Base-by-base conservation (phyloP, 306 rosid species). In the Cercis canadensis region DNA sequence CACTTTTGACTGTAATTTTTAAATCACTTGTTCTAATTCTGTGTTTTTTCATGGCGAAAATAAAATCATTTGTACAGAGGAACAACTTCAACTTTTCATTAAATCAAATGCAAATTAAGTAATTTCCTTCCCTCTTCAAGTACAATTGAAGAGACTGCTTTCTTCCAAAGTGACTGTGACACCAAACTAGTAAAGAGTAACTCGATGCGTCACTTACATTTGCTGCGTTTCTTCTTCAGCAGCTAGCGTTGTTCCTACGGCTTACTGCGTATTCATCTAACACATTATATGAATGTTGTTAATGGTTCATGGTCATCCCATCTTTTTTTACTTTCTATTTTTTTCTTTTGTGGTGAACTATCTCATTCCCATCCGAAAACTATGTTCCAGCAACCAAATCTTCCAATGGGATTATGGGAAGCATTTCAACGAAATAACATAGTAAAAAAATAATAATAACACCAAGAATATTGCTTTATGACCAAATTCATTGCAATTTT, bases 301-400 rank as follows among this genome's bases (percentile, higher is more conserved):
- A 68, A 69, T 57, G 80, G 17, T 73, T 82, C 57, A 37, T 39
- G 32, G 24, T 44, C 62, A 50, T n/a, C n/a, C 21, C 9, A 6
- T 21, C 43, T 65, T 68, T 45, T 29, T 36, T 51, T 31, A 57
- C 60, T 8, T 45, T 59, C 40, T 44, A n/a, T 18, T 51, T 51
- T 53, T 65, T 57, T 64, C 16, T 57, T 58, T 8, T 15, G 16
- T 6, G 83, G 67, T 82, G 72, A 66, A 72, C 76, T 32, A 80
- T 84, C 86, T 56, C 76, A 19, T 32, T 74, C 78, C 57, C 43
- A 21, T 58, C 15, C 0, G 81, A 82, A 71, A 84, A 60, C 67
- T 52, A 64, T 70, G 57, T 60, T 72, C 45, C 54, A 81, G 66
- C 90, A 71, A 79, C 87, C 72, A 34, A 56, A 62, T 47, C 72